These are phyloP conservation scores for Suillus bovinus DNA, from an alignment of 768 basidiomycete genomes.

Conservation along the genomic window DNA sequence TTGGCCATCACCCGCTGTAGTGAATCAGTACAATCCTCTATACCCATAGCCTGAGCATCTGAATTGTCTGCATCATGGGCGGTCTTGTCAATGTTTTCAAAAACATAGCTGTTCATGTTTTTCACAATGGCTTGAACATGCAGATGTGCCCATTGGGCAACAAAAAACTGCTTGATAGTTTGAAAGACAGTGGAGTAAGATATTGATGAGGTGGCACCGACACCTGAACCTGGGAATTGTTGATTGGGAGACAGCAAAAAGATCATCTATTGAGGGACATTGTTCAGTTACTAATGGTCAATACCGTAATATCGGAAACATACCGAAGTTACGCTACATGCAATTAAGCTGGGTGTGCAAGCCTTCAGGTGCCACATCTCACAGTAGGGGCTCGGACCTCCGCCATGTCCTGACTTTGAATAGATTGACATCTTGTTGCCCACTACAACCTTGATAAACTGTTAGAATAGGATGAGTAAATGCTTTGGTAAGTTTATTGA, in stretches of 20 bases:
- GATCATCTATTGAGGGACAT: background rate
- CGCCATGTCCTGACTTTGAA: background rate
- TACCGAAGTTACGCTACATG: slow-evolving; percentile 2
- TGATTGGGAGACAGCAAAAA: slow-evolving; percentile 8
- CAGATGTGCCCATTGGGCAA: background rate
- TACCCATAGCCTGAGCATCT: background rate
- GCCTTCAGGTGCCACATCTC: background rate
- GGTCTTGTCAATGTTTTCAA: background rate
- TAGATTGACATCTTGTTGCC: slow-evolving; percentile 6
- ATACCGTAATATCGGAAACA: background rate
- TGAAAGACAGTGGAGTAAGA: background rate
- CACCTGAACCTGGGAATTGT: background rate
- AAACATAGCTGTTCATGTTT: slow-evolving; percentile 4
- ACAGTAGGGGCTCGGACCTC: background rate
- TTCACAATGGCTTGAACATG: background rate
- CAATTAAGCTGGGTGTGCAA: slow-evolving; percentile 5
- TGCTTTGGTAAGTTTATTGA: background rate
- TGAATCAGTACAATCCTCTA: background rate
- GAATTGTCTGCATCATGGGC: background rate
- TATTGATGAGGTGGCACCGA: slow-evolving; percentile 1
- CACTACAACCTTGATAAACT: slow-evolving; percentile 9
- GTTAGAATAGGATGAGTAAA: background rate
- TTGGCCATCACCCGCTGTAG: background rate
- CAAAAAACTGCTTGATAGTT: slow-evolving; percentile 1
- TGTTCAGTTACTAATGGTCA: background rate